Base-by-base conservation (phyloP, 306 rosid species). In the Quercus suber region DNA sequence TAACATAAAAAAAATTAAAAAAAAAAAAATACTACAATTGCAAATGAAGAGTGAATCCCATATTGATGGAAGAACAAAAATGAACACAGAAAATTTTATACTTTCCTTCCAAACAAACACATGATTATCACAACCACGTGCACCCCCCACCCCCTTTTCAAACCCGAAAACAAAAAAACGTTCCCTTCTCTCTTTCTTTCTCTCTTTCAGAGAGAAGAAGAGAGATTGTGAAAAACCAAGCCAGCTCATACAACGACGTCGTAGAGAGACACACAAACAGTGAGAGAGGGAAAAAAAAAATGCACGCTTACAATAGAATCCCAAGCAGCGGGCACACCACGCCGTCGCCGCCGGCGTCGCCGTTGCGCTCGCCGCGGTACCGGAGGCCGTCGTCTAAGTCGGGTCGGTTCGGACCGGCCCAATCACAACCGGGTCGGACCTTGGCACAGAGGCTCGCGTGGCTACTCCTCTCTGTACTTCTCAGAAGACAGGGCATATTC, bases 321-420 rank as follows among this genome's bases (percentile, higher is more conserved):
- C 99, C 99, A 68, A 89, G 87, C 78, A 91, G 99, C 78, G 99
- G 99, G 73, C 99, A 92, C 84, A 83, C 87, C 68, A 87, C 97
- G 69, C 99, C 99, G 43, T 92, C 99, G 14, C 92, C 99, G 51
- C 99, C 99, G 37, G 83, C 71, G 61, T 95, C 99, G 6, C 98
- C 99, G 19, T 88, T 86, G 25, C 90, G 98, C 43, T 95, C 99
- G 1, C 99, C 99, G 23, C 85, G 99, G 69, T 81, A 85, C 71
- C 91, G 53, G 53, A 49, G 0, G 97, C 27, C 96, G 86, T 79
- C 96, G 86, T 79, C 52, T 6, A 68, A 68, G 72, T 5, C 72
- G 15, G 72, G 72, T 6, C 25, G 72, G 15, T 68, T 68, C 25
- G 72, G 81, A 83, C 49, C 83, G 94, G 73, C 87, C 93, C 4